Evolutionary conservation across 176 grass and related monocot species (phyloP), one percentile per base, ranked within the genome.

Genomic region (Bolboschoenus planiculmis): DNA sequence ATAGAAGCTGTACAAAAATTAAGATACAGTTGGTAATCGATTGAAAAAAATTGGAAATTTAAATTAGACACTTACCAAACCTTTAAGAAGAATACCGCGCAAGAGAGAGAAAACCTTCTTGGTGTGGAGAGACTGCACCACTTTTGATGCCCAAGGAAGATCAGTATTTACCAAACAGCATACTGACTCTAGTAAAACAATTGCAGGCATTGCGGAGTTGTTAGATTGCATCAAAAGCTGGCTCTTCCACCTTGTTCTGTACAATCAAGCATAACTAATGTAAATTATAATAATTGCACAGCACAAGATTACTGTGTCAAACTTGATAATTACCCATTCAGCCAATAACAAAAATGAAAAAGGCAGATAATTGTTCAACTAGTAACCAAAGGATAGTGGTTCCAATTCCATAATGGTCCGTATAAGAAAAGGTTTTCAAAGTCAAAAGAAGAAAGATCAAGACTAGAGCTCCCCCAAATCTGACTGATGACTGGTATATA

Each of bases 91-190:
- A 71, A 99, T 93, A 34, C 84, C 89, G 11, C 90, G 89, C 76
- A 99, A 91, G 84, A 95, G 87, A 81, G 59, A 86, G 86, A 95
- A 88, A 33, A 95, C 85, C 66, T 90, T 95, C 85, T 86, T 90
- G 43, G 63, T 55, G 58, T 90, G 89, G 61, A 99, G 90, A 88
- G 85, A 91, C 23, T 43, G 88, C 63, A 89, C 86, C 83, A 91
- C 82, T 44, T 84, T 82, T 63, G 88, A 93, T 71, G 57, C 87
- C 96, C 96, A 99, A 26, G 91, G 92, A 79, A 95, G 85, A 46
- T 84, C 86, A 78, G 87, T 86, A 91, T 87, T 93, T 91, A 93
- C 85, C 87, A 99, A 95, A 73, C 92, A 95, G 84, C 84, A 50
- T 29, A 90, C 87, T 83, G 87, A 87, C 87, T 95, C 86, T 54